A percentile compares a stretch with the other conserved stretches of the same genome.
Conservation (phyloP, 2,329 filamentous ascomycete genomes). For the Trichoderma brevicompactum region DNA sequence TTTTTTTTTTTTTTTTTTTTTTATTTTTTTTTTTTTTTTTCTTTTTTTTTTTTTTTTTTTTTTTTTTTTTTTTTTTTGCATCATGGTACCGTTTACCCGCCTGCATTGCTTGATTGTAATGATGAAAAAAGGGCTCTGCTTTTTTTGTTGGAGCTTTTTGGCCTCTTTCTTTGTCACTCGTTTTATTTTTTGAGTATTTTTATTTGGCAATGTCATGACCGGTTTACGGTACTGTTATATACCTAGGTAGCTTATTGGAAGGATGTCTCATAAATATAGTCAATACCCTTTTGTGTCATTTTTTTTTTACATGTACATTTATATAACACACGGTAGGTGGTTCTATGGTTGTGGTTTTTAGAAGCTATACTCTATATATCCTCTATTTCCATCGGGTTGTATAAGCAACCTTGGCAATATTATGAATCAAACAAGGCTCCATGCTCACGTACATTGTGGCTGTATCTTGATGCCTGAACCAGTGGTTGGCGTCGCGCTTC, state of each 20-base stretch:
- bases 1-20: not conserved
- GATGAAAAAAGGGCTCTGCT: not conserved
- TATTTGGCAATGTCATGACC: not conserved
- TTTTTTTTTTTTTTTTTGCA: not conserved
- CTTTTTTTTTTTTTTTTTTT: not conserved
- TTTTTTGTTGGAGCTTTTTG: not conserved
- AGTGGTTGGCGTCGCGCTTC: too few relatives aligned
- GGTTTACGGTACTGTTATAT: not conserved
- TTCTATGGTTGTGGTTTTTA: too few relatives aligned
- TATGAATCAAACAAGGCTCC: too few relatives aligned
- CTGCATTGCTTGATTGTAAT: not conserved
- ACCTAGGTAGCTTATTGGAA: too few relatives aligned
- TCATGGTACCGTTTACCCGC: not conserved
- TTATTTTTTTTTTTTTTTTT: not conserved
- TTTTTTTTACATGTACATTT: too few relatives aligned
- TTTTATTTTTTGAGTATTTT: not conserved
- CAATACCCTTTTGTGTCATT: too few relatives aligned
- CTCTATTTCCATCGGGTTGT: too few relatives aligned
- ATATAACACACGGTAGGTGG: too few relatives aligned
- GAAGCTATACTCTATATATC: too few relatives aligned
- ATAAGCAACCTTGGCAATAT: too few relatives aligned
- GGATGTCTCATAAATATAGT: too few relatives aligned
- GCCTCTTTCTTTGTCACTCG: not conserved
- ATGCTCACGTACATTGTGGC: slow-evolving; percentile 7
- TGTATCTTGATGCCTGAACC: slow-evolving; percentile 18